Evolutionary conservation across 257 asterid species (phyloP).

Genomic region (Lithospermum erythrorhizon): DNA sequence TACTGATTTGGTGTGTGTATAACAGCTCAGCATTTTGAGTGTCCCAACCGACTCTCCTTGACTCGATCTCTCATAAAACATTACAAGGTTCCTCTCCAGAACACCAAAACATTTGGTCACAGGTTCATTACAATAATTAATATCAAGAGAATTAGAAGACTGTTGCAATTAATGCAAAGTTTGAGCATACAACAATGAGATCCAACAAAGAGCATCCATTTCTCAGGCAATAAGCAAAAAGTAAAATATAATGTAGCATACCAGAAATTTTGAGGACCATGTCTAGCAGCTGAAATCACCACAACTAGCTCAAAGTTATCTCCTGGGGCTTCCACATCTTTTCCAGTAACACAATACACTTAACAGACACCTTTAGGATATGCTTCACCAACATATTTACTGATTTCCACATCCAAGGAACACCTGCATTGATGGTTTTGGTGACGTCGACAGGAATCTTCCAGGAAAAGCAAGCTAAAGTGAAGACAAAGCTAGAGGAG

Average conservation of each 20-base stretch:
- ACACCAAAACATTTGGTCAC: neutral
- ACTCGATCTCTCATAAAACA: no score
- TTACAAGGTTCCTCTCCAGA: neutral
- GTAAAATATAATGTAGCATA: slow-evolving; percentile 23
- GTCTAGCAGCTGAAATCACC: slow-evolving; percentile 83
- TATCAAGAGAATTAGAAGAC: neutral
- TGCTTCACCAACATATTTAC: slow-evolving; percentile 76
- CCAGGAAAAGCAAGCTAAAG: slow-evolving; percentile 9
- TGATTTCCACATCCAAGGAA: slow-evolving; percentile 74
- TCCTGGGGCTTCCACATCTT: slow-evolving; percentile 82
- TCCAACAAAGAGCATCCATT: neutral
- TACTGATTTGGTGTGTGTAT: no score
- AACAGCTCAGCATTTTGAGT: neutral
- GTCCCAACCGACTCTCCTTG: neutral
- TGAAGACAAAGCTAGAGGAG: neutral
- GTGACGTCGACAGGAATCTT: neutral
- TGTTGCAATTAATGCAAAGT: neutral
- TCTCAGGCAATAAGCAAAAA: neutral
- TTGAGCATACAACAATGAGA: neutral
- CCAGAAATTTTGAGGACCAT: slow-evolving; percentile 96
- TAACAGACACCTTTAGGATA: slow-evolving; percentile 86
- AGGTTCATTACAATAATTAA: neutral
- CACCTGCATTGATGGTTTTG: slow-evolving; percentile 27
- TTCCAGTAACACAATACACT: slow-evolving; percentile 70
- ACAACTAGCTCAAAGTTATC: slow-evolving; percentile 80